phyloP scores from a whole-genome alignment of 192 early-diverging fungal species.

The Thamnidium elegans region DNA sequence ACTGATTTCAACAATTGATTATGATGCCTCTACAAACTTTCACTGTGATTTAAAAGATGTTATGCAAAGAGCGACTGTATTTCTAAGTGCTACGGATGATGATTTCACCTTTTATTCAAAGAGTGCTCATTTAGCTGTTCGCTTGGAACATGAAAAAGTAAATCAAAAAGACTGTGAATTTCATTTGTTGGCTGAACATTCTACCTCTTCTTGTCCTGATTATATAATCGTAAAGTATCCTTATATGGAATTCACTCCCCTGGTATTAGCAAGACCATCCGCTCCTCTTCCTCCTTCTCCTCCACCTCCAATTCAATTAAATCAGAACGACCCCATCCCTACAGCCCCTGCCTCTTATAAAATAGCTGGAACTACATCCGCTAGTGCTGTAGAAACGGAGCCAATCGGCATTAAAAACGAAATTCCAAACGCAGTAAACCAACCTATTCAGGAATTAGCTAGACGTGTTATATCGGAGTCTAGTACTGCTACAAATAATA shows the following conservation, averaged over 20 bases:
- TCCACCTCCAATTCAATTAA: not conserved
- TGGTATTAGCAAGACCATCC: not conserved
- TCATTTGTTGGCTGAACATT: conserved; percentile 1
- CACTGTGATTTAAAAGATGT: not conserved
- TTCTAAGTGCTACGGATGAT: not conserved
- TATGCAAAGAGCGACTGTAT: not conserved
- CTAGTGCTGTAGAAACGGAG: too few species aligned
- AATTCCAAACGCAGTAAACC: too few species aligned
- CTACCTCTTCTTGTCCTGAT: not conserved
- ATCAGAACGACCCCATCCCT: too few species aligned
- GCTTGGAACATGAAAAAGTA: not conserved
- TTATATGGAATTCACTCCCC: too few species aligned
- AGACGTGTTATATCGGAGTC: too few species aligned
- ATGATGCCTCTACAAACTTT: not conserved
- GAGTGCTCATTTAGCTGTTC: not conserved
- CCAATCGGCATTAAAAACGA: too few species aligned
- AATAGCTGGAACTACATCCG: too few species aligned
- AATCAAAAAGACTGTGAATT: not conserved
- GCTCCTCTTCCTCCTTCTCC: not conserved
- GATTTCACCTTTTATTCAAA: not conserved
- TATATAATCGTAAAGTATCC: not conserved
- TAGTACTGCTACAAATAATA: too few species aligned
- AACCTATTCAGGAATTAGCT: too few species aligned
- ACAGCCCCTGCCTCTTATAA: too few species aligned
- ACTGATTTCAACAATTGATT: not conserved